Conservation (phyloP, 1,284 basidiomycete species). For the Trichosporon sp. region DNA sequence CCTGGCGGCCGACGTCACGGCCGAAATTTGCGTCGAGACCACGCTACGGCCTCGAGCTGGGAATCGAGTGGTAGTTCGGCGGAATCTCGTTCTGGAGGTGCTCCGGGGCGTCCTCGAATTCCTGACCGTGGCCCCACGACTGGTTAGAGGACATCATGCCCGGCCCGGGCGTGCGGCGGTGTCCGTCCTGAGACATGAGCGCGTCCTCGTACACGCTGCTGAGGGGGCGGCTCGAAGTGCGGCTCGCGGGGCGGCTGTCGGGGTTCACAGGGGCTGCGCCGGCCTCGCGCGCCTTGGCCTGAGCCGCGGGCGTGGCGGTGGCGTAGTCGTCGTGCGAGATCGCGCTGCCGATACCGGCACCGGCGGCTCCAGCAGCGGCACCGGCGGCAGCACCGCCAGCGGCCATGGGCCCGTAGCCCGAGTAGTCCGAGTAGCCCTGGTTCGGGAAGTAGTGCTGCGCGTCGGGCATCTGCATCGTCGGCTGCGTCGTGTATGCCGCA, state of each 20-base stretch:
- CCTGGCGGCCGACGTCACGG: too few species aligned
- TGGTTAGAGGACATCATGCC: not conserved
- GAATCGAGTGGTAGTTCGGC: constrained; percentile 38
- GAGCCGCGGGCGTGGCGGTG: constrained; percentile 36
- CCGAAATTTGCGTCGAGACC: not conserved
- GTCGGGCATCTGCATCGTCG: constrained; percentile 51
- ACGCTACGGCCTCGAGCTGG: constrained; percentile 8
- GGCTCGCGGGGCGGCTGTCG: constrained; percentile 1
- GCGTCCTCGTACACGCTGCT: constrained; percentile 25
- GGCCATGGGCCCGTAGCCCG: constrained; percentile 28
- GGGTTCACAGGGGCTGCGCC: constrained; percentile 2
- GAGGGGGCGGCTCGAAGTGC: constrained; percentile 1
- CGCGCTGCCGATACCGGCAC: constrained; percentile 12
- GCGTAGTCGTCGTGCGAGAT: constrained; percentile 19
- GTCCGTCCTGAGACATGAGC: constrained; percentile 39
- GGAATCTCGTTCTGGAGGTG: constrained; percentile 46
- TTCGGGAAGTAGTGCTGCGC: constrained; percentile 44
- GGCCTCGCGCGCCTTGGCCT: constrained; percentile 47
- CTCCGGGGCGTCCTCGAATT: constrained; percentile 21
- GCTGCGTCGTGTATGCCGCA: constrained; percentile 24
- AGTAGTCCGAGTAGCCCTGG: constrained; percentile 26
- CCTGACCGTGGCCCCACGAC: constrained; percentile 5
- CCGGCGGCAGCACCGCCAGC: constrained; percentile 7
- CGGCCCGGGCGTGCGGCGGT: constrained; percentile 26
- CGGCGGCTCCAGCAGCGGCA: not conserved